These are phyloP conservation scores for Leptodermis oblonga DNA, from an alignment of 257 asterid species.

Conservation along the genomic window DNA sequence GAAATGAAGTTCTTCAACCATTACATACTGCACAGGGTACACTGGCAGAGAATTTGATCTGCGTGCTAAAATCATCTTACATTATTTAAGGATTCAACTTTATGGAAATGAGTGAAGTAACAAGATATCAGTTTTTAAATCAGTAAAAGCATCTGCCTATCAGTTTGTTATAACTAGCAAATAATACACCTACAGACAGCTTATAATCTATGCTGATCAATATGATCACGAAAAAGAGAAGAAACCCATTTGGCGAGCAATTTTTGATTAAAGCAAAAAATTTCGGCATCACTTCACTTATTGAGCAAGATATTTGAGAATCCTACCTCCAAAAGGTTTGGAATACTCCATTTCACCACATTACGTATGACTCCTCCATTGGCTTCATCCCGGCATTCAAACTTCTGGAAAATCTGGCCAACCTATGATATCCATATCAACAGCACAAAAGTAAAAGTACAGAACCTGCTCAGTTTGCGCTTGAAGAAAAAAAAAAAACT, in stretches of 20 bases:
- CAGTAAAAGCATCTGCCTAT: background rate
- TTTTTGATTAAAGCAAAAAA: background rate
- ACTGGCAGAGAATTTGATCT: background rate
- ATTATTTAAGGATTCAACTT: background rate
- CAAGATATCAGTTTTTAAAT: background rate
- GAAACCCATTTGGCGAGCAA: background rate
- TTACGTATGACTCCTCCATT: constrained; percentile 60
- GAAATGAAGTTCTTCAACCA: constrained; percentile 3
- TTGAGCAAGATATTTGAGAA: background rate
- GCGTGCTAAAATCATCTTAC: background rate
- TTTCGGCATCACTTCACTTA: background rate
- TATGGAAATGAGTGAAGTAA: background rate
- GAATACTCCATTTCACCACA: constrained; percentile 76
- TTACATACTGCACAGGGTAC: background rate
- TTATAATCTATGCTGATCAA: background rate
- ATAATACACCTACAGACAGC: background rate
- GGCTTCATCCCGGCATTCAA: constrained; percentile 56
- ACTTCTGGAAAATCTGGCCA: constrained; percentile 77
- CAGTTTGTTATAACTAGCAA: background rate
- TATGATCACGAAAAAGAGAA: background rate
- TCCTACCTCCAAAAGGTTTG: constrained; percentile 64
- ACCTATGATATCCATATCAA: constrained; percentile 30
- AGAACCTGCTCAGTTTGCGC: background rate
- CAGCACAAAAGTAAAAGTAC: background rate
- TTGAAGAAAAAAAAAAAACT: background rate